phyloP scores from a whole-genome alignment of 371 early-diverging fungal species.

The Mortierella sp. region DNA sequence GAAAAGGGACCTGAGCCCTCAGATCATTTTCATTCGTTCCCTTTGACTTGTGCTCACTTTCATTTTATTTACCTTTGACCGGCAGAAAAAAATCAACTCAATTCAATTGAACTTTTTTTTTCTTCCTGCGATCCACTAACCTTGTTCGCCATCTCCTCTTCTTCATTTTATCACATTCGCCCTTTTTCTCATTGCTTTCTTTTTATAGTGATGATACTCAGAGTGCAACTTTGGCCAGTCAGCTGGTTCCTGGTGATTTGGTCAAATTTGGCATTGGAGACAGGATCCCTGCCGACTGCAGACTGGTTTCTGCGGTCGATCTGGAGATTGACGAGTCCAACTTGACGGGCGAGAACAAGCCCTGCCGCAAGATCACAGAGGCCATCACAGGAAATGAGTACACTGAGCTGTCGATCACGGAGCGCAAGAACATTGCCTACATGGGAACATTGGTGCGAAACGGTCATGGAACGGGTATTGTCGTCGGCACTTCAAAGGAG shows the following conservation, averaged over 20 bases:
- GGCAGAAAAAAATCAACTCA: not conserved
- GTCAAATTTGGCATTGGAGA: slow-evolving; percentile 88
- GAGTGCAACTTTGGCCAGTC: slow-evolving; percentile 72
- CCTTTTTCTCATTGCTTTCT: not conserved
- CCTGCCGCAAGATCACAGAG: slow-evolving; percentile 75
- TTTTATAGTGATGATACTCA: slow-evolving; percentile 70
- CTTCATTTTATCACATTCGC: slow-evolving; percentile 9
- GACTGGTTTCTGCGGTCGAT: slow-evolving; percentile 80
- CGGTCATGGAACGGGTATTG: slow-evolving; percentile 86
- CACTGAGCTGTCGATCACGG: slow-evolving; percentile 75
- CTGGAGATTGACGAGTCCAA: slow-evolving; percentile 90
- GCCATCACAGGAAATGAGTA: slow-evolving; percentile 64
- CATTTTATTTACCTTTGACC: slow-evolving; percentile 1
- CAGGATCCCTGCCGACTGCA: slow-evolving; percentile 90
- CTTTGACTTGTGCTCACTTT: not conserved
- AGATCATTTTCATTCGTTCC: slow-evolving; percentile 1
- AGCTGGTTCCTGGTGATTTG: slow-evolving; percentile 90
- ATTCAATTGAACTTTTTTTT: slow-evolving; percentile 22
- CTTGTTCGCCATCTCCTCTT: not conserved
- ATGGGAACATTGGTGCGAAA: slow-evolving; percentile 91
- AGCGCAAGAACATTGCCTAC: slow-evolving; percentile 87
- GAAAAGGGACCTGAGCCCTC: slow-evolving; percentile 6
- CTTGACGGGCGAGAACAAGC: slow-evolving; percentile 92
- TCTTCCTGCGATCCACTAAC: slow-evolving; percentile 12
- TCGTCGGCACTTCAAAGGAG: slow-evolving; percentile 87